These are phyloP conservation scores for Pyrenula aspistea DNA, from an alignment of 495 filamentous ascomycete species.

Conservation along the genomic window DNA sequence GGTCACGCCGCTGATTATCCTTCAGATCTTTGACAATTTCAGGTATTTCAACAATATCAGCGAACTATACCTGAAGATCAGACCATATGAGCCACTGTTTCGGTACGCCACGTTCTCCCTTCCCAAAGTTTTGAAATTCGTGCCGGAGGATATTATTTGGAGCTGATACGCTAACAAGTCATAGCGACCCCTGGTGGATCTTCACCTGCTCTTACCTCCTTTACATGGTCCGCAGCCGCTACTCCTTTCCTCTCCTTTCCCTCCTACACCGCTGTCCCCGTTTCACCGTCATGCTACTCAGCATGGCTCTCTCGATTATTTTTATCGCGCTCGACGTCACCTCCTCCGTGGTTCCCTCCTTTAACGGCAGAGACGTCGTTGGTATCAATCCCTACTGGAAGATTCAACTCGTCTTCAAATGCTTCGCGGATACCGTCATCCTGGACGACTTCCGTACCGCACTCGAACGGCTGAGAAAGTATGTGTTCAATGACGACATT, in stretches of 20 bases:
- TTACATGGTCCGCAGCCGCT: constrained; percentile 40
- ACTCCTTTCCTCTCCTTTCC: constrained; percentile 35
- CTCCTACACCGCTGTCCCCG: constrained; percentile 38
- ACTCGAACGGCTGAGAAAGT: constrained; percentile 17
- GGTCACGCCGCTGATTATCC: constrained; percentile 6
- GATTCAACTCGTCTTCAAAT: constrained; percentile 31
- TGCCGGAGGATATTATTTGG: not conserved
- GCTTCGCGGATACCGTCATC: constrained; percentile 28
- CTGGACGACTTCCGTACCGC: constrained; percentile 36
- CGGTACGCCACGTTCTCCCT: constrained; percentile 10
- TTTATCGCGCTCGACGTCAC: constrained; percentile 42
- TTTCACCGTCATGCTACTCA: constrained; percentile 41
- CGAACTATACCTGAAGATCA: constrained; percentile 17
- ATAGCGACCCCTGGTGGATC: constrained; percentile 51
- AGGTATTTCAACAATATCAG: constrained; percentile 15
- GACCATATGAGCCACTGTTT: constrained; percentile 24
- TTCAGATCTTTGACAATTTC: constrained; percentile 13
- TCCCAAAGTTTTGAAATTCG: not conserved
- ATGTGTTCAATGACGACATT: not conserved
- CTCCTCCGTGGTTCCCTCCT: constrained; percentile 7
- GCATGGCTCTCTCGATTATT: constrained; percentile 40
- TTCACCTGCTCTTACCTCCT: constrained; percentile 38
- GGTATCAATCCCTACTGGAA: constrained; percentile 38
- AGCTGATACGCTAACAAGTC: not conserved
- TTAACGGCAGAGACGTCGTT: constrained; percentile 7